These are phyloP conservation scores for Claviceps quebecensis DNA, from an alignment of 2,329 filamentous ascomycete genomes.

Conservation along the genomic window DNA sequence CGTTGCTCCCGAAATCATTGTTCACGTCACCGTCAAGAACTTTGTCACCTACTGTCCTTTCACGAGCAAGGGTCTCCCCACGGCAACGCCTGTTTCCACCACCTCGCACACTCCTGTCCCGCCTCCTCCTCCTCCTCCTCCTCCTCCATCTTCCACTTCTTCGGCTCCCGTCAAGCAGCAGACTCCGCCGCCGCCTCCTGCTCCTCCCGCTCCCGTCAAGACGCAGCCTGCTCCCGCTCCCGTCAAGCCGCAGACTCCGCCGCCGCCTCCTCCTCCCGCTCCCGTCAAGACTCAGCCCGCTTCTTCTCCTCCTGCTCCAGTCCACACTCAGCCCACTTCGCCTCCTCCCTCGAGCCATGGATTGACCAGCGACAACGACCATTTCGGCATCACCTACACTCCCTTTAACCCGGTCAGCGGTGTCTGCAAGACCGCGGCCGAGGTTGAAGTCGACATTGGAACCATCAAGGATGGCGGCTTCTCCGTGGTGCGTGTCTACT, in stretches of 20 bases:
- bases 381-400: slow-evolving; percentile 70
- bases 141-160: slow-evolving; percentile 6
- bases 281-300: not conserved
- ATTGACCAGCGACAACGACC: slow-evolving; percentile 31
- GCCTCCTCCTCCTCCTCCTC: not conserved
- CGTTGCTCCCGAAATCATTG: slow-evolving; percentile 49
- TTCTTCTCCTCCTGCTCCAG: slow-evolving; percentile 6
- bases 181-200: too few species aligned
- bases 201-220: not conserved
- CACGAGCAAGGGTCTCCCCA: slow-evolving; percentile 24
- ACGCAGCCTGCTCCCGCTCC: slow-evolving; percentile 2
- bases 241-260: not conserved
- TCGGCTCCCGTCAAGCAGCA: not conserved
- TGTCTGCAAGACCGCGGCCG: slow-evolving; percentile 48
- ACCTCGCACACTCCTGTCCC: not conserved
- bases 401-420: slow-evolving; percentile 47
- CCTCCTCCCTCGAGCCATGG: slow-evolving; percentile 5
- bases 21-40: slow-evolving; percentile 55
- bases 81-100: slow-evolving; percentile 12
- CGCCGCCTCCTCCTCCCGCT: not conserved
- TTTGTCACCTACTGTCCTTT: slow-evolving; percentile 27
- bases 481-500: slow-evolving; percentile 67
- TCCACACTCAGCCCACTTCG: slow-evolving; percentile 3
- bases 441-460: slow-evolving; percentile 46
- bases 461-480: slow-evolving; percentile 53